Evolutionary conservation across 2,329 filamentous ascomycete species (phyloP).

Genomic region (Arthroderma uncinatum): DNA sequence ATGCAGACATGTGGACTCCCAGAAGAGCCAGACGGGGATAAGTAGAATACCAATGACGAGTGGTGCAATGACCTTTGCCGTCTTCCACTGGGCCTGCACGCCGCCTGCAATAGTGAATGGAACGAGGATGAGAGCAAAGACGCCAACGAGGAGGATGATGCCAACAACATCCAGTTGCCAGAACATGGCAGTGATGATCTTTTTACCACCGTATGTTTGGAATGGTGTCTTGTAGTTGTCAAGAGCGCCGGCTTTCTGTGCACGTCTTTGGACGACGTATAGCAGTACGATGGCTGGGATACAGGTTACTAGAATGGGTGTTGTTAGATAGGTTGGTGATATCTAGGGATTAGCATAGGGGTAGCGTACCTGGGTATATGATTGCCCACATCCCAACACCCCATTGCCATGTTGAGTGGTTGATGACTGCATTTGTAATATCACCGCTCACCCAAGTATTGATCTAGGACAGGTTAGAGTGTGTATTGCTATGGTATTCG

Average conservation of each 20-base stretch:
- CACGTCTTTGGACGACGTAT: constrained; percentile 41
- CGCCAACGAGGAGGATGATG: constrained; percentile 42
- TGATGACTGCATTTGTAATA: constrained; percentile 42
- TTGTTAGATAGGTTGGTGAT: constrained; percentile 17
- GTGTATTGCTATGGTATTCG: no score
- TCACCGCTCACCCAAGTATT: constrained; percentile 56
- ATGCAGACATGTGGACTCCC: constrained; percentile 43
- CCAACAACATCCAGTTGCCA: constrained; percentile 47
- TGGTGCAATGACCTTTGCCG: constrained; percentile 41
- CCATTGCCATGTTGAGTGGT: constrained; percentile 47
- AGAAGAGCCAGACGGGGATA: constrained; percentile 42
- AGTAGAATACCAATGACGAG: constrained; percentile 42
- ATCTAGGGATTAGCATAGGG: constrained; percentile 39
- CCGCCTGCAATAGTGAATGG: constrained; percentile 49
- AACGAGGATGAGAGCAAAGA: constrained; percentile 43
- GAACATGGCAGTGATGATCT: constrained; percentile 39
- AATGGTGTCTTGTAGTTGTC: constrained; percentile 36
- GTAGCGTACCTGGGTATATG: constrained; percentile 40
- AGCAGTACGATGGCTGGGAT: constrained; percentile 47
- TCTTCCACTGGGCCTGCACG: constrained; percentile 39
- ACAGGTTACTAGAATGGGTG: constrained; percentile 30
- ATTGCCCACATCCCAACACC: constrained; percentile 55
- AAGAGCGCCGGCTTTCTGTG: constrained; percentile 42
- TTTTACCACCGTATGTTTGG: constrained; percentile 31
- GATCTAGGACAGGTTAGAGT: constrained; percentile 25